A percentile compares a stretch with the other conserved stretches of the same genome.
Conservation (phyloP, 1,284 basidiomycete genomes). For the Leccinum subfulvum region DNA sequence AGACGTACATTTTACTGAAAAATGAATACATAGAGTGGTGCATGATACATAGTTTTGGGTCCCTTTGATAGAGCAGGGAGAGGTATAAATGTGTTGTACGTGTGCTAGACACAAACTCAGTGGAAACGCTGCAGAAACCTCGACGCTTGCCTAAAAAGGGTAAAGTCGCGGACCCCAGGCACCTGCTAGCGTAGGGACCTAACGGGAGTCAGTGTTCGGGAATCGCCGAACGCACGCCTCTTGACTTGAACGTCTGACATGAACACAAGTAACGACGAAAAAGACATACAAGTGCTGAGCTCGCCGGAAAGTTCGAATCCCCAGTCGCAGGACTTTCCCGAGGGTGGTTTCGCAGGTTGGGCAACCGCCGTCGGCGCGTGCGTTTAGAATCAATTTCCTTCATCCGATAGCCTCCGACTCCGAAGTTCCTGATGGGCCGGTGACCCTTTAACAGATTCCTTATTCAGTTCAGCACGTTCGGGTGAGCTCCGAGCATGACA, state of each 20-base stretch:
- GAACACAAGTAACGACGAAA: background rate
- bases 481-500: conserved; percentile 25
- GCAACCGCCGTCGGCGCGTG: conserved; percentile 33
- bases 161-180: no score
- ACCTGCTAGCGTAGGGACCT: no score
- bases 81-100: no score
- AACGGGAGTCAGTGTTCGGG: no score
- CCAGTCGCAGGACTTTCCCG: conserved; percentile 19
- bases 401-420: background rate
- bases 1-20: no score
- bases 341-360: conserved; percentile 30
- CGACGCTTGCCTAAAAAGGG: no score
- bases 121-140: no score
- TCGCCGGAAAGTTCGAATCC: background rate
- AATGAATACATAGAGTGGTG: no score
- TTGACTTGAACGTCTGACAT: background rate
- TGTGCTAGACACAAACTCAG: no score
- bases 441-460: conserved; percentile 24
- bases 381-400: conserved; percentile 5
- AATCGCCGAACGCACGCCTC: no score
- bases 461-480: conserved; percentile 39
- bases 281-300: background rate
- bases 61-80: no score
- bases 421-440: background rate
- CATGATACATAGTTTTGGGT: no score